Conservation (phyloP, 768 basidiomycete species). For the Mycena vulgaris region DNA sequence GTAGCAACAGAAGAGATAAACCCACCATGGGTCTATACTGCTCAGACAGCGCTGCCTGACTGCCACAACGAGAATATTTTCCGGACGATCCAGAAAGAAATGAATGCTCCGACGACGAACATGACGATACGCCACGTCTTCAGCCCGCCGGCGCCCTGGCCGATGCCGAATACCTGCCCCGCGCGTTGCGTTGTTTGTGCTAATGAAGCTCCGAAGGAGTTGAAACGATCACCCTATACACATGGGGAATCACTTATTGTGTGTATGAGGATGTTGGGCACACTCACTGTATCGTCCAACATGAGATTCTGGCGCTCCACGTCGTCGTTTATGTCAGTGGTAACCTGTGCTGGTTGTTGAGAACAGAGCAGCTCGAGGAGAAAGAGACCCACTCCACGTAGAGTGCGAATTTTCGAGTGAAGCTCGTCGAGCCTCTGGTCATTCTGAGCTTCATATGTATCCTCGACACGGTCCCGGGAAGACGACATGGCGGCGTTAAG, state of each 20-base stretch:
- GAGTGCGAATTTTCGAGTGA: constrained; percentile 86
- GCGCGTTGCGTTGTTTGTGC: constrained; percentile 79
- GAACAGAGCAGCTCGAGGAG: neutral
- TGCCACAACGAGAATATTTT: constrained; percentile 68
- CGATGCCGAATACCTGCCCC: constrained; percentile 80
- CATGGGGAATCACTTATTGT: constrained; percentile 10
- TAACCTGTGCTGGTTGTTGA: constrained; percentile 67
- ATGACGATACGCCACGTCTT: constrained; percentile 80
- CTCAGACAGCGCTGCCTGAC: constrained; percentile 17
- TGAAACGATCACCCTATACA: constrained; percentile 76
- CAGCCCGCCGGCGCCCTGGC: constrained; percentile 59
- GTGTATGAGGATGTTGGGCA: neutral
- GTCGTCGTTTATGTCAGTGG: constrained; percentile 89
- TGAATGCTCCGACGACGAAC: constrained; percentile 68
- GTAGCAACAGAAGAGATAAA: neutral
- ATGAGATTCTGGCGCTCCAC: constrained; percentile 87
- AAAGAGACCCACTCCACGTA: constrained; percentile 75
- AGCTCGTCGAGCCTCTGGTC: constrained; percentile 88
- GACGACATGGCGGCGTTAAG: constrained; percentile 45
- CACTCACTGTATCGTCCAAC: constrained; percentile 81
- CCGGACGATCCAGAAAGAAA: constrained; percentile 71
- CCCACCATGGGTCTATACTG: constrained; percentile 21
- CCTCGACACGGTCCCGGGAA: constrained; percentile 67
- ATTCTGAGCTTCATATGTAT: constrained; percentile 89
- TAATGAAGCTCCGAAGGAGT: constrained; percentile 73